Base-by-base conservation (phyloP, 2,329 filamentous ascomycete genomes). In the Hypoxylon rubiginosum region DNA sequence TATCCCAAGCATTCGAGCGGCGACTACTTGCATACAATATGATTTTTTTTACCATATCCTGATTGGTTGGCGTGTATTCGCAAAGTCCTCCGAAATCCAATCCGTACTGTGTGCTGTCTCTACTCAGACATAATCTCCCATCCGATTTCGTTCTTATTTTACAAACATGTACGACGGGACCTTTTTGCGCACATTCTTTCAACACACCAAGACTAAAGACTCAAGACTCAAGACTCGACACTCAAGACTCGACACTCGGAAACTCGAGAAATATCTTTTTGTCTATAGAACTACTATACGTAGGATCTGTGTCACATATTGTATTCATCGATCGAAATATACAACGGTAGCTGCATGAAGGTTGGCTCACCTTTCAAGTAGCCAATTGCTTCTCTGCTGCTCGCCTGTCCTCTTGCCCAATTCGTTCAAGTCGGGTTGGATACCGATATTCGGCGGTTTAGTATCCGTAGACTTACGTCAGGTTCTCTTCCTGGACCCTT, bases 381-480 rank as follows among this genome's bases (percentile, higher is more conserved):
- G 21, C 49, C 48, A 41, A 52, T 52, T 39, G 36, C 10, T 45
- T 50, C 49, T 11, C 48, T 21, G 36, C 19, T 70, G 66, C 66
- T 71, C 69, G 67, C 49, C 66, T 71, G 66, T 71, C 69, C 65
- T 63, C 58, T 71, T 71, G 50, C 69, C 69, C 57, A 62, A 64
- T 71, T 60, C 58, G 69, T 66, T 58, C 49, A 67, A 69, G 56
- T 48, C 53, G 55, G 48, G 54, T 69, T 49, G 3, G 58, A 65
- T 67, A 62, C 63, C 66, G 68, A 68, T 68, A 52, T 66, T 68
- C 66, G 66, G 66, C 60, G 66, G 34, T 55, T 60, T 52, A 61
- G 52, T 68, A 65, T 55, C 68, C 61, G 66, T 54, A 48, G 28
- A 66, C 64, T 65, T 71, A 71, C 68, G 68, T 71, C 66, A 71